These are phyloP conservation scores for Ambispora gerdemannii DNA, from an alignment of 192 early-diverging fungal genomes.

Conservation along the genomic window DNA sequence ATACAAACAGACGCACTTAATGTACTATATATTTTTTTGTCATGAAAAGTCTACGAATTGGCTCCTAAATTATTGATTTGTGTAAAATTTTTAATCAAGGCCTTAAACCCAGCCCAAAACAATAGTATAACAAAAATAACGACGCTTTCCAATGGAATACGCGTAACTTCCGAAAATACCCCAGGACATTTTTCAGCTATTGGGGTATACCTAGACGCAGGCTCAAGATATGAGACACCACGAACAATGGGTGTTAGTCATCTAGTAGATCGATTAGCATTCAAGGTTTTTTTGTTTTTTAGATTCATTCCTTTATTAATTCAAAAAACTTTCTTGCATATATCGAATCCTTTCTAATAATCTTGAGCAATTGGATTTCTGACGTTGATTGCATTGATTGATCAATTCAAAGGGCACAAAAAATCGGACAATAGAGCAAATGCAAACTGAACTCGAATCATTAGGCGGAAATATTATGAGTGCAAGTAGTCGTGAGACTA, in stretches of 20 bases:
- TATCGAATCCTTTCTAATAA: not conserved
- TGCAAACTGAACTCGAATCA: conserved; percentile 75
- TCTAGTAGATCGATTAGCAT: conserved; percentile 88
- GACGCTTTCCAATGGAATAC: conserved; percentile 84
- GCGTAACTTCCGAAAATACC: conserved; percentile 75
- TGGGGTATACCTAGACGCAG: conserved; percentile 89
- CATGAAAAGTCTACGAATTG: too few relatives aligned
- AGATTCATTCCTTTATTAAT: too few relatives aligned
- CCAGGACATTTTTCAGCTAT: conserved; percentile 88
- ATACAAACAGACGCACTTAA: too few relatives aligned
- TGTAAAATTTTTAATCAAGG: too few relatives aligned
- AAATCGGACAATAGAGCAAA: conserved; percentile 61
- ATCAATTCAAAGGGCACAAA: conserved; percentile 59
- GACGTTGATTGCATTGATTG: too few relatives aligned
- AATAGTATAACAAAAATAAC: conserved; percentile 53
- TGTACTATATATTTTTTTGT: too few relatives aligned
- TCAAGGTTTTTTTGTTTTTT: conserved; percentile 63
- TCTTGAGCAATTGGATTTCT: not conserved
- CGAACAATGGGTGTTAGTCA: conserved; percentile 72
- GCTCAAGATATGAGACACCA: conserved; percentile 79
- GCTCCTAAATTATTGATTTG: too few relatives aligned
- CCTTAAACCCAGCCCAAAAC: not conserved
- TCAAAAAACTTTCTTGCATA: not conserved
- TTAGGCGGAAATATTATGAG: conserved; percentile 90
- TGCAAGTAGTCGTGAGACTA: conserved; percentile 85